These are phyloP conservation scores for Leishmania guyanensis DNA, from an alignment of 208 protist species.

Conservation along the genomic window DNA sequence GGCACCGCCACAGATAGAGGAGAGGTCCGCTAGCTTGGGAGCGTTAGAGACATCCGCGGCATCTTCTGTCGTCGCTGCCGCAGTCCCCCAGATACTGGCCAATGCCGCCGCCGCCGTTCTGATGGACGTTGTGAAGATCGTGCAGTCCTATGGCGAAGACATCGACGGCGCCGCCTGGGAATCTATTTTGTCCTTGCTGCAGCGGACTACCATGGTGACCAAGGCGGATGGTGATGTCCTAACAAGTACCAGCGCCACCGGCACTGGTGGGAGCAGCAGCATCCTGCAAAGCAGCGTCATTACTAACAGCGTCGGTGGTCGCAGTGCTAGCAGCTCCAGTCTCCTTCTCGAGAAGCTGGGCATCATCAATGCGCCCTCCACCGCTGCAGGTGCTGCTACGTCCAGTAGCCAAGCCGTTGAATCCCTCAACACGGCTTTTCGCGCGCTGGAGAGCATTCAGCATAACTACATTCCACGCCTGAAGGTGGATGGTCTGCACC, in stretches of 20 bases:
- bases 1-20: background rate
- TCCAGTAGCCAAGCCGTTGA: conserved; percentile 28
- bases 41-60: background rate
- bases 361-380: background rate
- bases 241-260: background rate
- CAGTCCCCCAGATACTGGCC: conserved; percentile 21
- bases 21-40: conserved; percentile 1
- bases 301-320: background rate
- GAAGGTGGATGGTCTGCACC: conserved; percentile 45
- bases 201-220: conserved; percentile 32
- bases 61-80: conserved; percentile 4
- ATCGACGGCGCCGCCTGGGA: conserved; percentile 56
- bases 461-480: conserved; percentile 74
- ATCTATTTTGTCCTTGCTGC: conserved; percentile 47
- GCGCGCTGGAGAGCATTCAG: conserved; percentile 70
- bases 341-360: background rate
- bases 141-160: conserved; percentile 63
- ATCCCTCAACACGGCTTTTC: conserved; percentile 58
- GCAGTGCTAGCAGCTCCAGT: background rate
- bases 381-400: background rate
- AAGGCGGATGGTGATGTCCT: background rate
- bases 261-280: background rate
- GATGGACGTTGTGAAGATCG: conserved; percentile 51
- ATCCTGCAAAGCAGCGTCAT: background rate
- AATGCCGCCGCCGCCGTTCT: conserved; percentile 19